Evolutionary conservation across 805 yeast species (phyloP).

Genomic region (Starmerella sirachaensis): DNA sequence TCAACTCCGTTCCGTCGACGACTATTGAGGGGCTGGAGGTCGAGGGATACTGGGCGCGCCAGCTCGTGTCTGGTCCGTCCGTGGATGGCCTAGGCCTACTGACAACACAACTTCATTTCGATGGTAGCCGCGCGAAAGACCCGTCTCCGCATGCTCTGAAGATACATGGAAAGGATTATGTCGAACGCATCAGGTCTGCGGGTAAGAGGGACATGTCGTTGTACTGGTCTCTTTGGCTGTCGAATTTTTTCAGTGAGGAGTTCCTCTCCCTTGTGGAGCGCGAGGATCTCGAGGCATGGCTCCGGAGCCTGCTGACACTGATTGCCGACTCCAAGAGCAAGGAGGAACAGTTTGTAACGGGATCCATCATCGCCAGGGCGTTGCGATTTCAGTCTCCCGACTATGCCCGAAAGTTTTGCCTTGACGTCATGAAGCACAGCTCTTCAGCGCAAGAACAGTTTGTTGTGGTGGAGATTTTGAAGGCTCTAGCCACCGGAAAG

Average conservation of each 20-base stretch:
- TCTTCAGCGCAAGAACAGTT: slow-evolving; percentile 55
- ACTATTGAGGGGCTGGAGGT: slow-evolving; percentile 12
- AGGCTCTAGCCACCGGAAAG: slow-evolving; percentile 37
- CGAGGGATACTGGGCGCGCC: slow-evolving; percentile 13
- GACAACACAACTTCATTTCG: slow-evolving; percentile 27
- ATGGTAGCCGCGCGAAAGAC: slow-evolving; percentile 15
- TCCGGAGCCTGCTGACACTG: slow-evolving; percentile 33
- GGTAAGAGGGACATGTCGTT: slow-evolving; percentile 29
- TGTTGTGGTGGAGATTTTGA: slow-evolving; percentile 54
- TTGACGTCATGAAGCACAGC: slow-evolving; percentile 41
- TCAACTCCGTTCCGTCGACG: background rate
- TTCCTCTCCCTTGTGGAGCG: slow-evolving; percentile 27
- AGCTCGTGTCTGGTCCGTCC: slow-evolving; percentile 22
- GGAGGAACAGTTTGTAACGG: slow-evolving; percentile 29
- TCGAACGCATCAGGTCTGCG: slow-evolving; percentile 17
- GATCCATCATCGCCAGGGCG: slow-evolving; percentile 53
- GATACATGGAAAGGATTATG: no score
- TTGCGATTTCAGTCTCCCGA: slow-evolving; percentile 48
- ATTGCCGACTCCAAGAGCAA: slow-evolving; percentile 27
- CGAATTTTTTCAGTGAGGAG: slow-evolving; percentile 20
- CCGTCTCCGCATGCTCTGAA: no score
- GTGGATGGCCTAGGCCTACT: slow-evolving; percentile 27
- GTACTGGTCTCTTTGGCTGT: slow-evolving; percentile 28
- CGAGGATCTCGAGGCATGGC: slow-evolving; percentile 29
- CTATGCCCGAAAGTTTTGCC: slow-evolving; percentile 45